Conservation (phyloP, 108 stramenopile genomes). For the Skeletonema menzelii region DNA sequence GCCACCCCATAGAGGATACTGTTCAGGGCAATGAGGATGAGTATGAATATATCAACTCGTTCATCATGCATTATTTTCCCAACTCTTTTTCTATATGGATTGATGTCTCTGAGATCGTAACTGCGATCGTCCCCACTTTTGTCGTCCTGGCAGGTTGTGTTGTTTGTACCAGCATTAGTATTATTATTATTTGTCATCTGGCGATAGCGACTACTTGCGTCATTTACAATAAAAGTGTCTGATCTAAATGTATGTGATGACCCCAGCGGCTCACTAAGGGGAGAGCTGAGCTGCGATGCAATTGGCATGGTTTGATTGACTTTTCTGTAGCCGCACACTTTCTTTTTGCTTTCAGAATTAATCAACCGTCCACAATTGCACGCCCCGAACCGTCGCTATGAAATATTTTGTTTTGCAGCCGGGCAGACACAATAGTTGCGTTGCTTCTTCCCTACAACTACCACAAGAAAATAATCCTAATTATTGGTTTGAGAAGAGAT, state of each 20-base stretch:
- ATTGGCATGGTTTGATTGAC: background rate
- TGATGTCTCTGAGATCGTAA: background rate
- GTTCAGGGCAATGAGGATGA: slow-evolving; percentile 60
- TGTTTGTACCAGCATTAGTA: too few species aligned
- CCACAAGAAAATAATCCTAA: too few species aligned
- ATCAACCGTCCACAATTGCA: too few species aligned
- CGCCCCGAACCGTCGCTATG: too few species aligned
- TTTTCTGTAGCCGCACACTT: background rate
- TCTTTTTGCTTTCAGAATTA: too few species aligned
- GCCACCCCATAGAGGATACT: slow-evolving; percentile 71
- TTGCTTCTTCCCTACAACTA: too few species aligned
- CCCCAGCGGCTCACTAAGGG: background rate
- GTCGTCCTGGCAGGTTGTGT: background rate
- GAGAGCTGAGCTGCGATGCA: background rate
- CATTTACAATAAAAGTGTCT: background rate
- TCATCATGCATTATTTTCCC: slow-evolving; percentile 57
- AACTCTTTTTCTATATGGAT: background rate
- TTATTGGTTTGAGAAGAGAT: too few species aligned
- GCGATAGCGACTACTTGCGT: background rate
- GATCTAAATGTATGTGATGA: background rate
- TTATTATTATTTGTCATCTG: background rate
- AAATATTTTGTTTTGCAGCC: too few species aligned
- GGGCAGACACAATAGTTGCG: too few species aligned
- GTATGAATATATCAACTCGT: slow-evolving; percentile 51
- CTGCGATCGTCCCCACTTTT: background rate